phyloP scores from a whole-genome alignment of 805 yeast species.

The Hanseniaspora guilliermondii region DNA sequence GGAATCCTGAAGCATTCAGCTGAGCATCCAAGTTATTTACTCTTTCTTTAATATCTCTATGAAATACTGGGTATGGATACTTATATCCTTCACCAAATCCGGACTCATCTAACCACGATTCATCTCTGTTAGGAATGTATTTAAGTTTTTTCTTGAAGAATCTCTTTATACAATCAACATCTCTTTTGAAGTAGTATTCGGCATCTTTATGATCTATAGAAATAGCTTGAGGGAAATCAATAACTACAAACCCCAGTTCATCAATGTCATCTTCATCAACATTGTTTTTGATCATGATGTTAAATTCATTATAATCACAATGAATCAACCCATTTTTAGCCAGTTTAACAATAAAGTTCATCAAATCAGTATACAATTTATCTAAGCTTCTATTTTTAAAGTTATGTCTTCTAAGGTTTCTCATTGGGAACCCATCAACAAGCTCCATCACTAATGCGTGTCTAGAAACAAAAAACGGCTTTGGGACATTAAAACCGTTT shows the following conservation, averaged over 20 bases:
- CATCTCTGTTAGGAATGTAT: conserved; percentile 57
- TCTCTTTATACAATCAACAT: conserved; percentile 75
- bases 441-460: conserved; percentile 90
- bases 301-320: conserved; percentile 95
- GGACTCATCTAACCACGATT: conserved; percentile 60
- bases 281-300: conserved; percentile 65
- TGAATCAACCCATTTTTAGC: conserved; percentile 87
- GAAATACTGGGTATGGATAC: conserved; percentile 66
- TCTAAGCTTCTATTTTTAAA: conserved; percentile 38
- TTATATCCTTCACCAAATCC: conserved; percentile 74
- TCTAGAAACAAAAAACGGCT: conserved; percentile 77
- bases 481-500: conserved; percentile 76
- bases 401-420: conserved; percentile 57
- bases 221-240: conserved; percentile 97
- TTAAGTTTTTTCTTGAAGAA: conserved; percentile 71
- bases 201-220: conserved; percentile 88
- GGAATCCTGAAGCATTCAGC: conserved; percentile 83
- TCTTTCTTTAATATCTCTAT: conserved; percentile 57
- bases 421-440: conserved; percentile 82
- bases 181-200: conserved; percentile 75
- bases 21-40: conserved; percentile 61
- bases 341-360: conserved; percentile 72
- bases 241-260: conserved; percentile 70
- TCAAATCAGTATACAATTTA: conserved; percentile 67
- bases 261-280: conserved; percentile 30